Evolutionary conservation across 768 basidiomycete genomes (phyloP).

Genomic region (Hydnum rufescens): DNA sequence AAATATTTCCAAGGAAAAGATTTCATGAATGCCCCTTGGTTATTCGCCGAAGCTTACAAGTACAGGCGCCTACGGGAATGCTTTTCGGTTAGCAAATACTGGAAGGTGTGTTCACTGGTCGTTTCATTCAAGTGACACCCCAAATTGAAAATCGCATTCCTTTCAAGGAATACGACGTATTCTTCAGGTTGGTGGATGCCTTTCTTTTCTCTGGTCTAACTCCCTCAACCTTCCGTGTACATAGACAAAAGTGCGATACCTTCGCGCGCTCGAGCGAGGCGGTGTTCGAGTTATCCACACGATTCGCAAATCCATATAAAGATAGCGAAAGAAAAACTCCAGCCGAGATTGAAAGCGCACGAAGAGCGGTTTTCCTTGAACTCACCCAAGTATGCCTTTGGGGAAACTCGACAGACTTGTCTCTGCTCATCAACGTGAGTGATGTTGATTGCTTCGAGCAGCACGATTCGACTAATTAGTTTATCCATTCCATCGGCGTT

Average conservation of each 20-base stretch:
- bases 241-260: constrained; percentile 56
- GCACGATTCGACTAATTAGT: neutral
- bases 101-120: constrained; percentile 23
- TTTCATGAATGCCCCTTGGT: constrained; percentile 92
- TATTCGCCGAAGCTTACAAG: constrained; percentile 91
- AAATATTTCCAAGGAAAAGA: constrained; percentile 80
- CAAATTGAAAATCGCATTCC: neutral
- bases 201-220: neutral
- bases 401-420: constrained; percentile 94
- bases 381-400: constrained; percentile 90
- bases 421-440: constrained; percentile 60
- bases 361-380: constrained; percentile 67
- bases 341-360: constrained; percentile 34
- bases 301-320: constrained; percentile 73
- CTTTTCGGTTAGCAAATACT: constrained; percentile 80
- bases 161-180: constrained; percentile 58
- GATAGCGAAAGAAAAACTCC: constrained; percentile 25
- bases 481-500: neutral
- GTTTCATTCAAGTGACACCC: neutral
- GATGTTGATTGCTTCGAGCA: neutral
- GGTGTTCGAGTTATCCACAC: constrained; percentile 82
- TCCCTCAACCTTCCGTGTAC: neutral
- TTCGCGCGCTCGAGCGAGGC: constrained; percentile 84
- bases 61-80: constrained; percentile 82
- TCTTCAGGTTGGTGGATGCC: constrained; percentile 90